Percentiles rank a stretch among this genome's conserved stretches.
Evolutionary conservation across 768 basidiomycete species (phyloP).

Genomic region (Podaxis pistillaris): DNA sequence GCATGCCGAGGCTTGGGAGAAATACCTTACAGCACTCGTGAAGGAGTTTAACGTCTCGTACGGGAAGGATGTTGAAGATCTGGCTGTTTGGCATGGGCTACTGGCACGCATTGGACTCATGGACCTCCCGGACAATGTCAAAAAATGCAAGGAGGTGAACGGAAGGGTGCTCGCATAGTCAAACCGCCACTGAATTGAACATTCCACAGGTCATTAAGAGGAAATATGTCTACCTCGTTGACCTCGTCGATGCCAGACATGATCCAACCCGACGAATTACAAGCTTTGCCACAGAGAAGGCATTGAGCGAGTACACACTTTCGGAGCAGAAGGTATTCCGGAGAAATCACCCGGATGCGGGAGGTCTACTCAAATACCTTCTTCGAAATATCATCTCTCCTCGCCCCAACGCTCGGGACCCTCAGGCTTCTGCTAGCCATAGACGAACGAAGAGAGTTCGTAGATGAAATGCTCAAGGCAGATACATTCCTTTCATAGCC

Average conservation of each 20-base stretch:
- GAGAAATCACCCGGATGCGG: not conserved
- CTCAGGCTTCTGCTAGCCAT: too few species aligned
- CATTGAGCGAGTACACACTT: slow-evolving; percentile 14
- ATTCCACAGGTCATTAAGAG: slow-evolving; percentile 1
- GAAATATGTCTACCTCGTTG: slow-evolving; percentile 16
- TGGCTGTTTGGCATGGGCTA: slow-evolving; percentile 11
- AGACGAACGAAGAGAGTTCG: too few species aligned
- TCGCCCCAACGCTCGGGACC: not conserved
- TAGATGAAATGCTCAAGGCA: too few species aligned
- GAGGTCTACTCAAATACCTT: slow-evolving; percentile 5
- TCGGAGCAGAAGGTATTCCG: not conserved
- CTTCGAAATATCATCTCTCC: not conserved
- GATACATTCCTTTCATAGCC: too few species aligned
- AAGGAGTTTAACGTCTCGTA: slow-evolving; percentile 4
- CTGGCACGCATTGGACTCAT: not conserved
- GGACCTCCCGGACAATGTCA: not conserved
- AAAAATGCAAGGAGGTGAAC: slow-evolving; percentile 1
- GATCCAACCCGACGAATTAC: not conserved
- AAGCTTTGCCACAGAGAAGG: not conserved
- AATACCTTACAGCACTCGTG: slow-evolving; percentile 2
- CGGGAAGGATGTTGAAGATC: not conserved
- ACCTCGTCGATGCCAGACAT: slow-evolving; percentile 7
- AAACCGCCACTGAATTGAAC: not conserved
- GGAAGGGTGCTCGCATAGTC: too few species aligned
- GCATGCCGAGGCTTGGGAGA: not conserved